Evolutionary conservation across 129 eudicot genomes (phyloP).

Genomic region (Escallonia herrerae): DNA sequence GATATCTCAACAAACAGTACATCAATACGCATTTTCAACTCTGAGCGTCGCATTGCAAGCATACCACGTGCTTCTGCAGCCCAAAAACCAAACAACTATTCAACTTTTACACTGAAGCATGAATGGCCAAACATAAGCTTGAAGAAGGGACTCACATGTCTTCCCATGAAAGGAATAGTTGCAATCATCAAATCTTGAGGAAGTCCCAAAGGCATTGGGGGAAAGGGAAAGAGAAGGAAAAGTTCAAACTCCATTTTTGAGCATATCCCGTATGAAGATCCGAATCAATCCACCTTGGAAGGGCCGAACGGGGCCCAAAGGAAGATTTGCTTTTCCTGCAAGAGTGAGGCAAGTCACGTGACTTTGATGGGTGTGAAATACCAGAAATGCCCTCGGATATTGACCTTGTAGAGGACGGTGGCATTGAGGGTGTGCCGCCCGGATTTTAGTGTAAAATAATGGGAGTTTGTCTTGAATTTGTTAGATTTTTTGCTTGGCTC

Average conservation of each 20-base stretch:
- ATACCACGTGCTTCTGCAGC: background rate
- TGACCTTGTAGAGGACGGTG: background rate
- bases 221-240: no score
- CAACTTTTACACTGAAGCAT: no score
- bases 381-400: background rate
- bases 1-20: no score
- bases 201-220: background rate
- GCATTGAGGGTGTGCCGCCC: background rate
- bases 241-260: background rate
- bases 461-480: background rate
- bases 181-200: background rate
- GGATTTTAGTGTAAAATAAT: no score
- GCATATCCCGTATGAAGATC: slow-evolving; percentile 11
- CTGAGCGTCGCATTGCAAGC: background rate
- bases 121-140: no score
- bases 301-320: background rate
- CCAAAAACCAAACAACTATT: no score
- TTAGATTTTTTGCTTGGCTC: background rate
- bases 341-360: no score
- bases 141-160: background rate
- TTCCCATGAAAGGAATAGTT: background rate
- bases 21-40: background rate
- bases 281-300: slow-evolving; percentile 2
- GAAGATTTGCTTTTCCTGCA: no score
- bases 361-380: background rate